phyloP scores from a whole-genome alignment of 2,329 filamentous ascomycete genomes.

The Penicillium griseofulvum region DNA sequence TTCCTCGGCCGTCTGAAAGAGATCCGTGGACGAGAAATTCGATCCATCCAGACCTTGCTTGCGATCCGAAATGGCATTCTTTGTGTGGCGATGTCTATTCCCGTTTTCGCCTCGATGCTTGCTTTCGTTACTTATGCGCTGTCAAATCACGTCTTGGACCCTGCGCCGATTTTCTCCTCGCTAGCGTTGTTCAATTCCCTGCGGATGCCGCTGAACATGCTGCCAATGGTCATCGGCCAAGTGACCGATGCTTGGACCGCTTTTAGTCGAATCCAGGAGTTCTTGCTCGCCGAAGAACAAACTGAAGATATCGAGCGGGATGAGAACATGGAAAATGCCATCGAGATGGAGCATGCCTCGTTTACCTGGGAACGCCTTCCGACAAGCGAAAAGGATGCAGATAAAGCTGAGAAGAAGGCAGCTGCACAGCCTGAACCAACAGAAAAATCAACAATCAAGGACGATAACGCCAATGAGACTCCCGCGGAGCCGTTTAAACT shows the following conservation, averaged over 20 bases:
- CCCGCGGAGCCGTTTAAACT: conserved; percentile 42
- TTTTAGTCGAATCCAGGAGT: conserved; percentile 80
- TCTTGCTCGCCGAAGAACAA: conserved; percentile 80
- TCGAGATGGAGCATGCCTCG: conserved; percentile 68
- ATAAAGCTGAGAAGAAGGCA: conserved; percentile 48
- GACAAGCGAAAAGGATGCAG: conserved; percentile 14
- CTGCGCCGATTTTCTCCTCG: conserved; percentile 86
- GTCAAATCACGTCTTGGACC: conserved; percentile 64
- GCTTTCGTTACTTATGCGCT: conserved; percentile 78
- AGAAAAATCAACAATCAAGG: conserved; percentile 6
- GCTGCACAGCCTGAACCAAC: conserved; percentile 5
- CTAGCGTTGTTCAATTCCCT: conserved; percentile 90
- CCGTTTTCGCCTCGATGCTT: conserved; percentile 92
- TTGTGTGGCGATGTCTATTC: conserved; percentile 76
- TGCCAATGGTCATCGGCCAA: conserved; percentile 85
- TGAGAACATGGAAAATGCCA: conserved; percentile 52
- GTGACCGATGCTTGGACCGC: conserved; percentile 87
- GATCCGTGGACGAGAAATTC: conserved; percentile 74
- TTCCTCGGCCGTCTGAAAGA: conserved; percentile 74
- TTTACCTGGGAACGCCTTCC: conserved; percentile 62
- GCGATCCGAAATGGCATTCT: conserved; percentile 82
- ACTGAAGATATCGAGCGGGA: conserved; percentile 66
- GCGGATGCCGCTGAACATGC: conserved; percentile 81
- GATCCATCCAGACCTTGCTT: conserved; percentile 77
- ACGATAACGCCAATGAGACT: conserved; percentile 17